Conservation (phyloP, 2,329 filamentous ascomycete species). For the Phaeosphaeria sp. region DNA sequence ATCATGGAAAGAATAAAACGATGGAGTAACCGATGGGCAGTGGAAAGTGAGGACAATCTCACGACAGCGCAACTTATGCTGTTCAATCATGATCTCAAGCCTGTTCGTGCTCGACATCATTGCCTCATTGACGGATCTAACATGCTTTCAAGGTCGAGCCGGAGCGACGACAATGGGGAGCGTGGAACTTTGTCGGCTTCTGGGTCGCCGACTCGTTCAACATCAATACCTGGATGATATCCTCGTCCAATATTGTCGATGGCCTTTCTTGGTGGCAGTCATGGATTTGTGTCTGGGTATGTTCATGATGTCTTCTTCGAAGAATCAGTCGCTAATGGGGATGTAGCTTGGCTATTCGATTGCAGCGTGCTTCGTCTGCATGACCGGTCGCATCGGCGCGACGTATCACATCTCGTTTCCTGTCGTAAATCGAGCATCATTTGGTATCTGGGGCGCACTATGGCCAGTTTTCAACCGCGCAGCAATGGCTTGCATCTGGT, state of each 20-base stretch:
- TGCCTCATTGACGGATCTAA: conserved; percentile 4
- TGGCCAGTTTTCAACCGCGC: conserved; percentile 91
- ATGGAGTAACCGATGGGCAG: conserved; percentile 67
- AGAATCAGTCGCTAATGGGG: conserved; percentile 6
- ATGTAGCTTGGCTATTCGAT: conserved; percentile 74
- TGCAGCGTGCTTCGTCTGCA: conserved; percentile 71
- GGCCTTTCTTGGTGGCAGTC: conserved; percentile 92
- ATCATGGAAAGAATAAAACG: conserved; percentile 52
- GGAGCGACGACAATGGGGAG: conserved; percentile 79
- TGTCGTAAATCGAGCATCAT: conserved; percentile 77
- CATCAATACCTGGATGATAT: conserved; percentile 90
- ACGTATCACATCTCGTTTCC: conserved; percentile 91
- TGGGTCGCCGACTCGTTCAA: conserved; percentile 68
- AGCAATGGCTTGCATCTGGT: conserved; percentile 89
- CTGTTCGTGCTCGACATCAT: conserved; percentile 34
- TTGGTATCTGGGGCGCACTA: conserved; percentile 86
- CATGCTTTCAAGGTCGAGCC: conserved; percentile 66
- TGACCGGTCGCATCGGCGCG: conserved; percentile 84
- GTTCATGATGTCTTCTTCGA: background rate
- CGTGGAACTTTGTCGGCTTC: conserved; percentile 88
- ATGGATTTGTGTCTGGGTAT: conserved; percentile 73
- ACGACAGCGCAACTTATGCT: conserved; percentile 84
- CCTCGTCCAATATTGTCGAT: conserved; percentile 77
- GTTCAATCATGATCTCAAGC: conserved; percentile 81
- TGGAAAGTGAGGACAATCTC: conserved; percentile 77